phyloP scores from a whole-genome alignment of 176 grass and related monocot species.

The Raddia distichophylla region DNA sequence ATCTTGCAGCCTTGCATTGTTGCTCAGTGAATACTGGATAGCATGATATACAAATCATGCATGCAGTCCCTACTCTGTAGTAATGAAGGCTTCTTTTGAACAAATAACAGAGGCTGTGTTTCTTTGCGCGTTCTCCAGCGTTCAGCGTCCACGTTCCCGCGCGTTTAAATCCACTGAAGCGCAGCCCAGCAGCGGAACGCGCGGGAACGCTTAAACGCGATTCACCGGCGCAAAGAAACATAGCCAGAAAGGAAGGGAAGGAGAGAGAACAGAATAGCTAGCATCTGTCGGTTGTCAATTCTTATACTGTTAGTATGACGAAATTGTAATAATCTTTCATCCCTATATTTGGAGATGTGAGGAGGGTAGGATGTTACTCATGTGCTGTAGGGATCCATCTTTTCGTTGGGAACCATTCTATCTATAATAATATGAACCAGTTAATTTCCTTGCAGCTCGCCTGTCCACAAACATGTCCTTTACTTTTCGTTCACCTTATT shows the following conservation, averaged over 20 bases:
- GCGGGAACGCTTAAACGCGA: too few relatives aligned
- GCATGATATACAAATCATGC: constrained; percentile 1
- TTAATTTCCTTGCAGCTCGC: neutral
- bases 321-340: neutral
- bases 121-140: too few relatives aligned
- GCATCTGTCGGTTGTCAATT: neutral
- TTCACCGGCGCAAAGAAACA: too few relatives aligned
- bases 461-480: neutral
- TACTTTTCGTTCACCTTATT: neutral
- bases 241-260: too few relatives aligned
- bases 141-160: too few relatives aligned
- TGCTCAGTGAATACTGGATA: neutral
- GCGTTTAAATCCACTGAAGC: too few relatives aligned
- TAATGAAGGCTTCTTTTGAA: neutral
- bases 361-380: neutral
- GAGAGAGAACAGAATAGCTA: neutral
- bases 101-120: too few relatives aligned
- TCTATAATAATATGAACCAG: neutral
- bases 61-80: neutral
- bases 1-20: neutral
- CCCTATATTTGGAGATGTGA: neutral
- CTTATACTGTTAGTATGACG: neutral
- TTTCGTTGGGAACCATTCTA: neutral
- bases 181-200: too few relatives aligned
- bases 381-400: neutral